Base-by-base conservation (phyloP, 768 basidiomycete genomes). In the Macrolepiota albuminosa region DNA sequence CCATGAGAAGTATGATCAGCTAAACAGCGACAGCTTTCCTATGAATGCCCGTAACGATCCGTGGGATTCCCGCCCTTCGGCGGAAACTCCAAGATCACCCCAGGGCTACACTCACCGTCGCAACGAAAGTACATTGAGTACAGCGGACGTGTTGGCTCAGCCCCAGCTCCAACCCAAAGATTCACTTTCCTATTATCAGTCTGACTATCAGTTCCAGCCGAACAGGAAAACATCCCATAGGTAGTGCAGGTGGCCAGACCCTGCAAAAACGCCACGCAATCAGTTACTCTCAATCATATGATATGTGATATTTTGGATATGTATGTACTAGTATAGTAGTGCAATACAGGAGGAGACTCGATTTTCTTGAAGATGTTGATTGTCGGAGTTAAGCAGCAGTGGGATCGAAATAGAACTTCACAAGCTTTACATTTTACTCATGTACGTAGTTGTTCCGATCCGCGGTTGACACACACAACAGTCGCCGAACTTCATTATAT, bases 1-100 rank as follows among this genome's bases (percentile, higher is more conserved):
- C 67, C 91, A 93, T 69, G 82, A 82, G 62, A 86, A 88, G 67
- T 95, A 92, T 67, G 86, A 89, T 67, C 82, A 84, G 29, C 78
- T 91, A 58, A 85, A 86, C 69, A 86, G 87, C 63, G 85, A 88
- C 64, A 77, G 67, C 52, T 86, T 88, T 37, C 84, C 85, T 10
- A 80, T 91, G 75, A 79, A 78, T 61, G 78, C 82, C 63, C 85
- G 87, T 56, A 77, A 75, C 62, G 86, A 87, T 67, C 81, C 86
- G n/a, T 92, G 88, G 87, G 84, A 89, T 58, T 75, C 82, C 31
- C 79, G 86, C 57, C 74, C 76, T 49, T 85, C 87, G 69, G 79
- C 60, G 59, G 78, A 77, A 24, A 64, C 64, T 45, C 63, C 70
- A 34, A 66, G 68, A 51, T 68, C 68, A 33, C 66, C 68, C 14